Evolutionary conservation across 2,329 filamentous ascomycete species (phyloP), one percentile per base, ranked within the genome.

Genomic region (Colletotrichum sp.): DNA sequence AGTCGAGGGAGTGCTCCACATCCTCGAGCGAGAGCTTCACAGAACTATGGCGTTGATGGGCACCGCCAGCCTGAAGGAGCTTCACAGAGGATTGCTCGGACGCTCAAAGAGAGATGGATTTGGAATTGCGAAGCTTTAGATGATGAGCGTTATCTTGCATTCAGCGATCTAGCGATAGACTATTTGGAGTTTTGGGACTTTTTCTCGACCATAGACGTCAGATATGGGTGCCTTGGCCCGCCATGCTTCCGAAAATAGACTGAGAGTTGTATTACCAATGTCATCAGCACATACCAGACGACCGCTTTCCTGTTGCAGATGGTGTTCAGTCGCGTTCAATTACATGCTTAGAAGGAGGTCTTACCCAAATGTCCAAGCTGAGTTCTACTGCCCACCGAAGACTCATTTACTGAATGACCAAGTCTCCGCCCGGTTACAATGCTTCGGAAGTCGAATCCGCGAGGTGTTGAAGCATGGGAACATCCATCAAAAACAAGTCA

Each of bases 1-100:
- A 2, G 73, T 77, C 1, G 73, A 78, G 38, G 62, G 65, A 7
- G 73, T 75, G 13, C 62, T 75, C 9, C 51, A 75, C 24, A 75
- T 75, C 21, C 55, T 75, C 2, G 70, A 73, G 31, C 31, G 70
- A 6, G 73, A 75, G 47, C 62, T 75, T 31, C 34, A 64, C 16
- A 51, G 72, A 31, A 58, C 72, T 1, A 74, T 74, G 72, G 72
- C 72, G 12, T 27, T 74, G 34, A 72, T 72, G 69, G 72, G 72
- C n/a, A 65, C 61, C 8, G 36, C 64, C 8, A 72, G 61, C 18
- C 8, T 74, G 36, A 74, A 69, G 33, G 69, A 74, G 15, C 72
- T 74, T 9, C 66, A 70, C 16, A 72, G 69, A 15, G 54, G 54
- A 13, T 8, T 74, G 24, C 69, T 74, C 13, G 72, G 72, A 7